Evolutionary conservation across 1,284 basidiomycete species (phyloP).

Genomic region (Apiotrichum veenhuisii): DNA sequence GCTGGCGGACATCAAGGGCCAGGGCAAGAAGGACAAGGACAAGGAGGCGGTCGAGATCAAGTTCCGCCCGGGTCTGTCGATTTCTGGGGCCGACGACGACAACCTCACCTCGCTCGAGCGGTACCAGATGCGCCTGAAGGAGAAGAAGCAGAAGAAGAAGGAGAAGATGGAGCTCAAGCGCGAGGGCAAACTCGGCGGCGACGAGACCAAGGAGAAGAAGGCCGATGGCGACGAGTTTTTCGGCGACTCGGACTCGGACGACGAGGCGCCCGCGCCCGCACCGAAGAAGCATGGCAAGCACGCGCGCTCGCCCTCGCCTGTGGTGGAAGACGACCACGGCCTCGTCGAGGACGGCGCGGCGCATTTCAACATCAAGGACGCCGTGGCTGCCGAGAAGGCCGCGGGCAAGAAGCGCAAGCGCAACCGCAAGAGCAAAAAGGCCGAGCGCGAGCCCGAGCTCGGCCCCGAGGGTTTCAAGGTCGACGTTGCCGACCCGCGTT

Average conservation of each 20-base stretch:
- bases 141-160: slow-evolving; percentile 70
- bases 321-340: slow-evolving; percentile 8
- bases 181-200: slow-evolving; percentile 47
- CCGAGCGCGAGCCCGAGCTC: slow-evolving; percentile 56
- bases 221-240: slow-evolving; percentile 66
- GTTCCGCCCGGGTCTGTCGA: slow-evolving; percentile 75
- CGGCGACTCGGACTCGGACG: slow-evolving; percentile 51
- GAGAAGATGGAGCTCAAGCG: slow-evolving; percentile 47
- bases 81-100: slow-evolving; percentile 48
- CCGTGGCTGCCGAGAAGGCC: slow-evolving; percentile 77
- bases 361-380: slow-evolving; percentile 86
- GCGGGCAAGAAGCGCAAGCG: slow-evolving; percentile 56
- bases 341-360: slow-evolving; percentile 18
- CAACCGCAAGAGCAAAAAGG: slow-evolving; percentile 50
- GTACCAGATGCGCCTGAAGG: slow-evolving; percentile 81
- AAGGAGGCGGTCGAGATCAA: slow-evolving; percentile 80
- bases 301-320: neutral
- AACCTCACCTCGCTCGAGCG: slow-evolving; percentile 74
- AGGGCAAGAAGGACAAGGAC: slow-evolving; percentile 20
- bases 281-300: slow-evolving; percentile 1
- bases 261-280: slow-evolving; percentile 26
- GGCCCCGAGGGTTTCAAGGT: slow-evolving; percentile 64
- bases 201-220: slow-evolving; percentile 45
- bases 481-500: slow-evolving; percentile 82
- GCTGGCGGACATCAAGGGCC: slow-evolving; percentile 42